Evolutionary conservation across 2,329 filamentous ascomycete genomes (phyloP), one percentile per base, ranked within the genome.

Genomic region (Verticillium tricorpus): DNA sequence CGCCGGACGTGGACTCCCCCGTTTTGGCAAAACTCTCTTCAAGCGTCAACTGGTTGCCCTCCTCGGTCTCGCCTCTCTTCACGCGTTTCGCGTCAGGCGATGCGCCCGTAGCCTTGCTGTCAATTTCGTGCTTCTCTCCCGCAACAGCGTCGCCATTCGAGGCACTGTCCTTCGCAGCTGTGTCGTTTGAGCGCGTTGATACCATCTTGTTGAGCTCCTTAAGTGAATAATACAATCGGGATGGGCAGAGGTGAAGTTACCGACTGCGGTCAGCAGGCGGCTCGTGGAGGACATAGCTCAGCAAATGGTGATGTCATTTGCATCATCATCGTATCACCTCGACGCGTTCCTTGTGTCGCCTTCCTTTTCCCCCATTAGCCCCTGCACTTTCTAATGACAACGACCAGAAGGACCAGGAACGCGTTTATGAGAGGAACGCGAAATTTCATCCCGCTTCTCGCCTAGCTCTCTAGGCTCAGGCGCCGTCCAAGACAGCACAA

Each of bases 51-150:
- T 64, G 64, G 1, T 61, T 59, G 9, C 45, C 11, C 2, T 61
- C 35, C 4, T 37, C 37, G 28, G 56, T 40, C 1, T 64, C 59
- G 3, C 58, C 60, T 56, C 52, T 66, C 61, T 65, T 66, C 9
- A 37, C 31, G 7, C 64, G 59, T 50, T 66, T 66, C n/a, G 64
- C 56, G n/a, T 59, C 60, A 3, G 58, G 63, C 25, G 63, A 56
- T 2, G 37, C 56, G 3, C n/a, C n/a, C 19, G 25, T 34, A 14
- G n/a, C 37, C 15, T 63, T 58, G 0, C 31, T 19, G 2, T 63
- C 63, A 2, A 65, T 59, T 34, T 22, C 25, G n/a, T 59, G 64
- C 37, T 66, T 66, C 50, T 66, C 63, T 2, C 63, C 64, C 17
- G 61, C 55, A 4, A 61, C 40, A 2, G 57, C 12, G 17, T 17